phyloP scores from a whole-genome alignment of 192 early-diverging fungal genomes.

The Coemansia sp. region DNA sequence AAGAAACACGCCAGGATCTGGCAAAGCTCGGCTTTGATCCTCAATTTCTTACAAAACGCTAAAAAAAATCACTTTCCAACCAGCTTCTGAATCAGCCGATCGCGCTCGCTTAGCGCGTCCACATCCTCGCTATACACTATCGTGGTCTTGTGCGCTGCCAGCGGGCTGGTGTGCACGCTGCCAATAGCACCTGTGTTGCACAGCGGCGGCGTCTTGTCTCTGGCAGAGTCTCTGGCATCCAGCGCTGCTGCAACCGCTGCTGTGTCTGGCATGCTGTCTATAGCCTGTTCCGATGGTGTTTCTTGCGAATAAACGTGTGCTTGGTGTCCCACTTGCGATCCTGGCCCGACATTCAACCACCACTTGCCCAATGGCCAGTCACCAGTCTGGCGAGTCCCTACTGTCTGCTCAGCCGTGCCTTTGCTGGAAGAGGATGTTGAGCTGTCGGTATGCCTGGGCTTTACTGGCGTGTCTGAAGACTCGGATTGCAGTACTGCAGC shows the following conservation, averaged over 20 bases:
- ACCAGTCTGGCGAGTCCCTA: background rate
- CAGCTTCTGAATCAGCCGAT: conserved; percentile 33
- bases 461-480: too few relatives aligned
- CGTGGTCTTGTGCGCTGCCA: conserved; percentile 17
- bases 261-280: conserved; percentile 37
- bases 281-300: background rate
- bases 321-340: conserved; percentile 4
- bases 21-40: conserved; percentile 49
- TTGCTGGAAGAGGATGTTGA: too few relatives aligned
- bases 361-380: conserved; percentile 19
- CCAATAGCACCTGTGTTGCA: background rate
- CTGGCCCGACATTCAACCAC: conserved; percentile 27
- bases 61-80: conserved; percentile 7
- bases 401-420: background rate
- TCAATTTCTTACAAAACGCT: conserved; percentile 13
- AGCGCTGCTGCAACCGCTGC: conserved; percentile 2
- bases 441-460: too few relatives aligned
- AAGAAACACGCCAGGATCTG: conserved; percentile 48
- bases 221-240: background rate
- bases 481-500: too few relatives aligned
- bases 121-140: conserved; percentile 49
- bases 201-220: background rate
- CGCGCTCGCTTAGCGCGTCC: conserved; percentile 36
- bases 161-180: conserved; percentile 5
- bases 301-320: conserved; percentile 37